Percentiles rank a stretch among this genome's conserved stretches.
Conservation (phyloP, 176 grass and related monocot genomes). For the Puya raimondii region DNA sequence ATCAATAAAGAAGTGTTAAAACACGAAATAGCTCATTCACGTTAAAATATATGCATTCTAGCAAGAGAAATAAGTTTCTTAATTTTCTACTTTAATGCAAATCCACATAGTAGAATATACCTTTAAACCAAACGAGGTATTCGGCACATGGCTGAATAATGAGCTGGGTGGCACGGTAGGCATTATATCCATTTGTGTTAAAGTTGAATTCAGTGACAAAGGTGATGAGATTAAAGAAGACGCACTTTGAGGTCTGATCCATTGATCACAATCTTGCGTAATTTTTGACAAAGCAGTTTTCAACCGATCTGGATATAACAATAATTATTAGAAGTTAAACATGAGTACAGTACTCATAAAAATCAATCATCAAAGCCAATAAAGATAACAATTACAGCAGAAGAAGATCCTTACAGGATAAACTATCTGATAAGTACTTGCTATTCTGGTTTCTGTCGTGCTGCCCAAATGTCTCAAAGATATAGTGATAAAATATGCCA, state of each 20-base stretch:
- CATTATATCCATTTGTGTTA: slow-evolving; percentile 73
- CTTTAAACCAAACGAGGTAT: slow-evolving; percentile 71
- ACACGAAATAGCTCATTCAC: background rate
- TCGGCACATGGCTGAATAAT: slow-evolving; percentile 33
- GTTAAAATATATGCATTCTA: background rate
- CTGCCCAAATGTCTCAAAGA: slow-evolving; percentile 85
- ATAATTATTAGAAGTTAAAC: slow-evolving; percentile 1
- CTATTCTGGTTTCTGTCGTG: slow-evolving; percentile 52
- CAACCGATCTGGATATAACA: slow-evolving; percentile 55
- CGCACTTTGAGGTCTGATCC: slow-evolving; percentile 67
- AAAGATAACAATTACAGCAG: background rate
- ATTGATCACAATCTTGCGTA: slow-evolving; percentile 93
- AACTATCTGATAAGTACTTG: slow-evolving; percentile 49
- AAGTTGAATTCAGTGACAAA: slow-evolving; percentile 46
- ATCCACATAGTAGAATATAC: slow-evolving; percentile 25
- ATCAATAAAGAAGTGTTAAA: background rate
- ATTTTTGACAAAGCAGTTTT: slow-evolving; percentile 90
- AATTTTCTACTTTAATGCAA: slow-evolving; percentile 18
- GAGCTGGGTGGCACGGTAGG: slow-evolving; percentile 68
- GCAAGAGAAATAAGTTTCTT: background rate
- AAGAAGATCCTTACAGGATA: slow-evolving; percentile 49
- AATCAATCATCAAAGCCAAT: background rate
- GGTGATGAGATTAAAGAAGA: slow-evolving; percentile 52
- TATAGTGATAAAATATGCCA: slow-evolving; percentile 88
- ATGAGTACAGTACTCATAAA: slow-evolving; percentile 1